Evolutionary conservation across 164 flowering plant species (phyloP), one percentile per base, ranked within the genome.

Genomic region (Berberis thunbergii): DNA sequence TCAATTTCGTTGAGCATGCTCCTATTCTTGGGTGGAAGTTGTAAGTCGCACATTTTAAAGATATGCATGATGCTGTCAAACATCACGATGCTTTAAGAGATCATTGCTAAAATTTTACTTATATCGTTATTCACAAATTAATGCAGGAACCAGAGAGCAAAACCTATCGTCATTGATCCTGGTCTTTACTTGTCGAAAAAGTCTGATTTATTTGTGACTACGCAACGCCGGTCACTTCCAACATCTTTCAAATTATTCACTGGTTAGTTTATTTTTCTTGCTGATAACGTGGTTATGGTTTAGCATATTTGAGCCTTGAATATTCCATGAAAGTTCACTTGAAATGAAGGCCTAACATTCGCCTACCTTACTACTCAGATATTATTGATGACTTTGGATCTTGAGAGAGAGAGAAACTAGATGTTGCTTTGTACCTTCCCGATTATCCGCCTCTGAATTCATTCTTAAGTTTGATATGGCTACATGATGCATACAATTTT

Each of bases 141-240:
- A 46, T 75, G 46, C 83, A 95, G 97, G 78, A 86, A 79, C 72
- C 89, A 85, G 65, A 86, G 97, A 75, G 97, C 85, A 64, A 95
- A 79, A 74, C 87, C 97, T 4, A 86, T 95, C 66, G 81, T 89
- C 55, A 64, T 95, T 55, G 99, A 95, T 82, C 97, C 99, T 4
- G 99, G 90, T 61, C 88, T 95, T 55, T 86, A 95, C 77, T 71
- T 87, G 59, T 85, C 96, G 11, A 95, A 84, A 68, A 95, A 91
- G 73, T 79, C 86, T 57, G 96, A 89, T 59, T 58, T 95, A 69
- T 78, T 80, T 63, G 64, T 66, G 77, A 86, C 92, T 41, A 76
- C 79, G 64, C 95, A 87, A 62, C 85, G 85, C 1, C 81, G 97
- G 43, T 79, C 91, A 45, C 81, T 95, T 64, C 99, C 99, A 6